Base-by-base conservation (phyloP, 2,329 filamentous ascomycete species). In the Mycocentrospora acerina region DNA sequence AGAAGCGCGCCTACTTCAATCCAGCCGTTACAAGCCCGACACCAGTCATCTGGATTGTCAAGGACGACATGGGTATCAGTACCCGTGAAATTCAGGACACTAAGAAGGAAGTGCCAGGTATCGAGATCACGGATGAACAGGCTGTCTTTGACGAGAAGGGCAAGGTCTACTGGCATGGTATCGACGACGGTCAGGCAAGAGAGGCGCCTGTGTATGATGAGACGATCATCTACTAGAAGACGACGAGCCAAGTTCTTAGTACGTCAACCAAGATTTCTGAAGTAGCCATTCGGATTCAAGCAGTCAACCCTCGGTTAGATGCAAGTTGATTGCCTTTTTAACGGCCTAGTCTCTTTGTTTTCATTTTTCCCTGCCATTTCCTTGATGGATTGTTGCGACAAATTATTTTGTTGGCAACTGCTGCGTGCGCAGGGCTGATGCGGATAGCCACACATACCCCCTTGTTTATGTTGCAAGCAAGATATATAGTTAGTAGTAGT, bases 11-110 rank as follows among this genome's bases (percentile, higher is more conserved):
- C 4, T 76, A 66, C 51, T 60, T 69, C 33, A 67, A 71, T 32
- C 72, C 72, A 2, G 69, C 68, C 0, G 62, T 76, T 24, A 72
- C 64, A 1, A 64, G 60, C 12, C 64, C 69, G 32, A 69, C 65
- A 1, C 71, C 72, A 2, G 65, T 67, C 11, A 41, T 75, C 11
- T 76, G 73, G 73, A 69, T 75, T 13, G 69, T 71, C 1, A 55
- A 55, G 11, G 73, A 76, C 42, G 61, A 64, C 11, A 62, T 70
- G 55, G 71, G 72, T 3, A 66, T 74, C 8, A 66, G 61, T 3
- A 60, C 62, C 44, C 60, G 71, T 29, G 71, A 74, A 47, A 67
- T 73, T 13, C 46, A 55, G 28, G 62, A 71, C 26, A 69, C 69
- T 17, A 61, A 61, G 36, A 68, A 67, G 39, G 62, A 60, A 16